phyloP scores from a whole-genome alignment of 163 green algal genomes.

The Coccomyxa subellipsoidea region DNA sequence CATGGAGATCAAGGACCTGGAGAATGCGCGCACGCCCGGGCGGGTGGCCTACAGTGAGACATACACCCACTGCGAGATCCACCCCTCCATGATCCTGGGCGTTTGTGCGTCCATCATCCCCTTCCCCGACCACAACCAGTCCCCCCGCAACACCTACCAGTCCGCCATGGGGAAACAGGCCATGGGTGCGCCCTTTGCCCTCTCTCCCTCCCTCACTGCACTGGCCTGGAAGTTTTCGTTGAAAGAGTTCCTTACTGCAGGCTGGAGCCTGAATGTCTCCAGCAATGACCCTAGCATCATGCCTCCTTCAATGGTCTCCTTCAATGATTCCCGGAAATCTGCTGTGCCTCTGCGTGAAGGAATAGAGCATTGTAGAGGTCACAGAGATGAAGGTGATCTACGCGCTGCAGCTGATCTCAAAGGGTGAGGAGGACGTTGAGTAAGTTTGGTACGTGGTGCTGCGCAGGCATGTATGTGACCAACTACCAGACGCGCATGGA shows the following conservation, averaged over 20 bases:
- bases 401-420: too few species aligned
- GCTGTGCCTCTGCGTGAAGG: too few species aligned
- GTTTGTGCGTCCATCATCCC: conserved; percentile 98
- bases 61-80: conserved; percentile 99
- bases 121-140: conserved; percentile 99
- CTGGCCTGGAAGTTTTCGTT: too few species aligned
- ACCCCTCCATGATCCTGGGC: conserved; percentile 97
- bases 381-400: too few species aligned
- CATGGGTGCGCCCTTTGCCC: conserved; percentile 65
- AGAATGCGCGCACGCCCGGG: conserved; percentile 35
- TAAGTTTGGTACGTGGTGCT: not conserved
- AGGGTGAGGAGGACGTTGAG: too few species aligned
- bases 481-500: conserved; percentile 98
- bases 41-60: conserved; percentile 55
- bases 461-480: conserved; percentile 90
- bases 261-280: too few species aligned
- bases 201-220: not conserved
- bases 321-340: too few species aligned
- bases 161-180: conserved; percentile 99
- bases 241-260: too few species aligned
- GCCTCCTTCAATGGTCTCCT: too few species aligned
- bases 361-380: too few species aligned
- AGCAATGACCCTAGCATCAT: too few species aligned
- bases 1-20: conserved; percentile 90
- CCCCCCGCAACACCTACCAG: conserved; percentile 87